A percentile compares a stretch with the other conserved stretches of the same genome.
These are phyloP conservation scores for Termitomyces sp. DNA, from an alignment of 768 basidiomycete genomes.

Conservation along the genomic window DNA sequence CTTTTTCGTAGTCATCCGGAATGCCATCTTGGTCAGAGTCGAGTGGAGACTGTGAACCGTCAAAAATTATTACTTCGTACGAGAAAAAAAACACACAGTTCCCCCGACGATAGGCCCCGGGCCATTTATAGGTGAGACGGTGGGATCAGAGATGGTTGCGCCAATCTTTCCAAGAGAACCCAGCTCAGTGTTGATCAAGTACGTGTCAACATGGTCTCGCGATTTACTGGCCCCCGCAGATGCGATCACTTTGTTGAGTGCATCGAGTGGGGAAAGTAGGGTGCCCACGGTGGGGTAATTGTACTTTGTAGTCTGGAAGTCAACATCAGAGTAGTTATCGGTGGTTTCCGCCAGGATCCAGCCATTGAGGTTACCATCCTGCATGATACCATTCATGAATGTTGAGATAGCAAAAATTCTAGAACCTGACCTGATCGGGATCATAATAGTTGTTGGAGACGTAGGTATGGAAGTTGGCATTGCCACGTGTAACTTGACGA, in stretches of 20 bases:
- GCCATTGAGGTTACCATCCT: constrained; percentile 29
- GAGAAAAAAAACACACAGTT: constrained; percentile 19
- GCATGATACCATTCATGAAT: neutral
- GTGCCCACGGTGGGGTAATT: constrained; percentile 28
- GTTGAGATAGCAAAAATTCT: neutral
- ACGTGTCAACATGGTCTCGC: constrained; percentile 29
- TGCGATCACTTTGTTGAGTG: constrained; percentile 25
- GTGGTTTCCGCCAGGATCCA: constrained; percentile 25
- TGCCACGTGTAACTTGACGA: constrained; percentile 29
- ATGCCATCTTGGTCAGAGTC: constrained; percentile 32
- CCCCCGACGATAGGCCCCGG: constrained; percentile 30
- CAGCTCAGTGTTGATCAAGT: constrained; percentile 31
- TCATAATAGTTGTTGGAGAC: constrained; percentile 34
- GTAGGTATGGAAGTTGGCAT: constrained; percentile 33
- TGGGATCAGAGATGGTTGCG: constrained; percentile 28
- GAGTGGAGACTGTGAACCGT: constrained; percentile 19
- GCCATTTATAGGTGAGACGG: constrained; percentile 26
- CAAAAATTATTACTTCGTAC: no score
- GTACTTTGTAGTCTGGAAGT: constrained; percentile 28
- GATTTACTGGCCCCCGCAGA: constrained; percentile 31
- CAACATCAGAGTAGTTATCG: constrained; percentile 30
- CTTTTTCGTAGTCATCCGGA: constrained; percentile 29
- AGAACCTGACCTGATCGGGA: constrained; percentile 22
- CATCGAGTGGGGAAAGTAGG: constrained; percentile 28
- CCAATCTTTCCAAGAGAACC: constrained; percentile 31